These are phyloP conservation scores for Rhizophagus clarus DNA, from an alignment of 192 early-diverging fungal species.

Conservation along the genomic window DNA sequence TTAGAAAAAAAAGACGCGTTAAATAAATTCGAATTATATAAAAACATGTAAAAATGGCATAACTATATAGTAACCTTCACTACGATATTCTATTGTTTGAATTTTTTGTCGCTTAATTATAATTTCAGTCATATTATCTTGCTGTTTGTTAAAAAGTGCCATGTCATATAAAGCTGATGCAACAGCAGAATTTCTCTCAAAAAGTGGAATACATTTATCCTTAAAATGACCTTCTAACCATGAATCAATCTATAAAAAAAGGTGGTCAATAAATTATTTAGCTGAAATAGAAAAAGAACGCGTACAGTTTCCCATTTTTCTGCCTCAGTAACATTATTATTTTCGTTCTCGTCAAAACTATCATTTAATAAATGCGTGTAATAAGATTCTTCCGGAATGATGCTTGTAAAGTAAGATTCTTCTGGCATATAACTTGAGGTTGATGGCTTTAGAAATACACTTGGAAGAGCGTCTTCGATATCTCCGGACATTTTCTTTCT, in stretches of 20 bases:
- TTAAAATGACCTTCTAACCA: slow-evolving; percentile 18
- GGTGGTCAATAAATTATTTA: neutral
- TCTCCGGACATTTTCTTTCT: too few species aligned
- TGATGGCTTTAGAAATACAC: too few species aligned
- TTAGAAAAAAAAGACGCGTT: neutral
- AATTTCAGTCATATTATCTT: slow-evolving; percentile 17
- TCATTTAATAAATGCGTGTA: neutral
- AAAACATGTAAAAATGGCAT: neutral
- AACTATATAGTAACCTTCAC: slow-evolving; percentile 2
- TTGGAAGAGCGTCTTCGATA: too few species aligned
- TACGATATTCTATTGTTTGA: slow-evolving; percentile 19
- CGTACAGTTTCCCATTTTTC: neutral
- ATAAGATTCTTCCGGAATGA: too few species aligned
- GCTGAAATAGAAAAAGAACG: neutral
- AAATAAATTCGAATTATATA: neutral
- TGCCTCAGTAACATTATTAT: neutral
- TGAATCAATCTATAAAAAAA: slow-evolving; percentile 11
- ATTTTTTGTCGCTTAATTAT: neutral
- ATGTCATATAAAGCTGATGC: slow-evolving; percentile 18
- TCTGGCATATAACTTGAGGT: too few species aligned
- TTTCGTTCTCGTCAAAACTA: neutral
- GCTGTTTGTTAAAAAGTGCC: slow-evolving; percentile 22
- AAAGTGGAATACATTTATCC: slow-evolving; percentile 1
- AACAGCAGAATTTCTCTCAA: slow-evolving; percentile 10
- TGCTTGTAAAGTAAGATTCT: too few species aligned